Base-by-base conservation (phyloP, 2,329 filamentous ascomycete species). In the Aspergillus sp. region DNA sequence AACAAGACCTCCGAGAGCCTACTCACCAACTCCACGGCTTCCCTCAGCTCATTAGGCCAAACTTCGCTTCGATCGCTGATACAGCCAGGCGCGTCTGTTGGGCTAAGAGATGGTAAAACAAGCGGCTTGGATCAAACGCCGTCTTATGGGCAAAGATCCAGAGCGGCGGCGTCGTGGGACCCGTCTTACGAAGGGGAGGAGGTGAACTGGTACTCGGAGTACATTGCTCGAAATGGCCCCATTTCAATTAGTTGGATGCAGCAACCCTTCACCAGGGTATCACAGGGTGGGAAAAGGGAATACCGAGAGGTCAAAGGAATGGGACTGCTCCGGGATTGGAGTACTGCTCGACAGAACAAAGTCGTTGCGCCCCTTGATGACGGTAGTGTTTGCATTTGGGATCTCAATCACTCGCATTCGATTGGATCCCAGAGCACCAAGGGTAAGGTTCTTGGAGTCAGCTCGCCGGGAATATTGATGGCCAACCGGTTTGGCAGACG, bases 341-440 rank as follows among this genome's bases (percentile, higher is more conserved):
- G 77, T 21, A 80, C 81, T 1, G 82, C 81, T 36, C 78, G 81
- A n/a, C 77, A 84, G 17, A 80, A 85, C 23, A 80, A 88, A 57
- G 87, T 91, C 0, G 83, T 96, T 15, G 89, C 90, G 0, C 91
- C 92, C 2, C 80, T 97, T 7, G 91, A 96, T 60, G 91, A 97
- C 71, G 92, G 92, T 0, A 92, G 91, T 55, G 84, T 97, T n/a
- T 91, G 89, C 67, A 77, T 97, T 6, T 97, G 92, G 92, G 90
- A 96, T 70, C 79, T 91, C 54, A 86, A 84, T 57, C 70, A 73
- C 58, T 74, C 73, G 3, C 72, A 76, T 59, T 65, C 64, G 1
- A 64, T 66, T 19, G 66, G 65, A 5, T 71, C 72, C 2, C 67
- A 65, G 10, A 63, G 67, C 19, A 84, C 84, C 1, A 84, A 81